phyloP scores from a whole-genome alignment of 805 yeast species.

The Kluyveromyces siamensis region DNA sequence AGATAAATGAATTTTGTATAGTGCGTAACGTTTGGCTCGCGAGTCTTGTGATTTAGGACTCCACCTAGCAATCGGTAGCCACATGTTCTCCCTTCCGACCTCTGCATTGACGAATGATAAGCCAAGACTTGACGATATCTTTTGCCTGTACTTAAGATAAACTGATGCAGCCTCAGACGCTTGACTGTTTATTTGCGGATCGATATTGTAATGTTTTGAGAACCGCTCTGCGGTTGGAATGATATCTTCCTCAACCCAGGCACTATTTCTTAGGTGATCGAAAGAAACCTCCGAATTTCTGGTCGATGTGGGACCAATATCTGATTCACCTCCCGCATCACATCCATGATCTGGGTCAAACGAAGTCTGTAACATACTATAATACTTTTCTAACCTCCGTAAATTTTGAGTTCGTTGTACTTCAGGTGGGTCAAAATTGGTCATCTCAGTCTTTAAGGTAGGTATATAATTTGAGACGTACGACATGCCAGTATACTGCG shows the following conservation, averaged over 20 bases:
- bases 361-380: background rate
- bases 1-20: background rate
- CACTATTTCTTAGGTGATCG: background rate
- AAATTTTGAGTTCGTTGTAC: background rate
- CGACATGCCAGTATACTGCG: background rate
- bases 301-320: background rate
- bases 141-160: constrained; percentile 1
- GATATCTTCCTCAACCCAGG: background rate
- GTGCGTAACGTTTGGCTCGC: background rate
- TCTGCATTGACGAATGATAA: background rate
- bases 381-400: background rate
- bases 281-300: background rate
- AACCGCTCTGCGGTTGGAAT: background rate
- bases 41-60: background rate
- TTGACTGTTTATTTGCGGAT: background rate
- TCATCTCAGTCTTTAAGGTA: background rate
- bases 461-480: constrained; percentile 1
- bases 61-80: constrained; percentile 20
- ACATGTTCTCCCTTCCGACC: constrained; percentile 11
- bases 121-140: background rate
- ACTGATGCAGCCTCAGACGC: constrained; percentile 1
- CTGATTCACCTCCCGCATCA: background rate
- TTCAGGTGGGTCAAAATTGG: background rate
- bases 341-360: background rate
- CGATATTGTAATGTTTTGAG: background rate